Conservation (phyloP, 2,329 filamentous ascomycete species). For the Nemania sp. region DNA sequence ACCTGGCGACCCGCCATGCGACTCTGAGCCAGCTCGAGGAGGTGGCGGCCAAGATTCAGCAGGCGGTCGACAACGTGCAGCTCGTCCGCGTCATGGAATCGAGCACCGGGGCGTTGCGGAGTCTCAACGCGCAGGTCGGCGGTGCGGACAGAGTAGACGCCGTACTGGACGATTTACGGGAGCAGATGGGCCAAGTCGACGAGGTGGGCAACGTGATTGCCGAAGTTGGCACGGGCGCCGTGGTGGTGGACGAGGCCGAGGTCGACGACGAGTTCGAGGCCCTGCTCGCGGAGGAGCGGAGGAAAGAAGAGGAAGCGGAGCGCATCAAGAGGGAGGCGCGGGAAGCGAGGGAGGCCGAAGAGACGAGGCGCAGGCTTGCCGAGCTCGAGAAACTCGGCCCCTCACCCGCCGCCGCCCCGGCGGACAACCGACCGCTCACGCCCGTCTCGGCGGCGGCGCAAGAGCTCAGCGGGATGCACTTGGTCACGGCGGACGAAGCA, state of each 20-base stretch:
- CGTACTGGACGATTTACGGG: conserved; percentile 73
- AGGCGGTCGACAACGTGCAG: conserved; percentile 82
- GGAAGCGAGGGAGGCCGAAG: conserved; percentile 53
- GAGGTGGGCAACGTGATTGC: conserved; percentile 80
- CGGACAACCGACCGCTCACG: conserved; percentile 36
- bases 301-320: conserved; percentile 54
- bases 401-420: conserved; percentile 41
- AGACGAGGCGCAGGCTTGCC: conserved; percentile 54
- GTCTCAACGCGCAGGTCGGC: conserved; percentile 77
- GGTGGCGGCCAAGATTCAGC: conserved; percentile 80
- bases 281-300: conserved; percentile 65
- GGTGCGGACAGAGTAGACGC: conserved; percentile 75
- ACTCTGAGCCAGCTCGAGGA: conserved; percentile 82
- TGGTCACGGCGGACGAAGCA: conserved; percentile 33
- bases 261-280: conserved; percentile 86
- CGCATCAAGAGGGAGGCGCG: conserved; percentile 48
- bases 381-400: conserved; percentile 48
- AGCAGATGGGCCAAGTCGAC: conserved; percentile 81
- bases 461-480: conserved; percentile 45
- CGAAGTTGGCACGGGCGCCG: conserved; percentile 56
- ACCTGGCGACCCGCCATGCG: conserved; percentile 71
- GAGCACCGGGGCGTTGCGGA: conserved; percentile 72
- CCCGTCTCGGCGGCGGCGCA: conserved; percentile 41
- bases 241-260: conserved; percentile 73
- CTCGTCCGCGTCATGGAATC: conserved; percentile 82